A percentile compares a stretch with the other conserved stretches of the same genome.
Evolutionary conservation across 306 rosid species (phyloP).

Genomic region (Arachis hypogaea): DNA sequence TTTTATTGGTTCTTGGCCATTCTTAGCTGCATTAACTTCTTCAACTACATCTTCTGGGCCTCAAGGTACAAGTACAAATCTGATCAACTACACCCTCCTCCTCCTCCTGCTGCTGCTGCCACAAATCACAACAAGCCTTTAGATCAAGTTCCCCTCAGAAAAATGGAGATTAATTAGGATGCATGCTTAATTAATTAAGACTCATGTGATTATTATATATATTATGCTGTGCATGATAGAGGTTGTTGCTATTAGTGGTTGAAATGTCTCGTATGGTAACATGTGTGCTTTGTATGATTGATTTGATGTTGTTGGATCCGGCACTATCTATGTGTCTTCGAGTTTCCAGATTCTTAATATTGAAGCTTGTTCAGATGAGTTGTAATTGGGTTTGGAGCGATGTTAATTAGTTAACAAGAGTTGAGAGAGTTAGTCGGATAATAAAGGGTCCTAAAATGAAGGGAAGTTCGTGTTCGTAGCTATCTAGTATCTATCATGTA

Average conservation of each 20-base stretch:
- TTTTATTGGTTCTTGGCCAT: constrained; percentile 84
- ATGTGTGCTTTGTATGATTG: constrained; percentile 42
- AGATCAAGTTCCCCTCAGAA: constrained; percentile 12
- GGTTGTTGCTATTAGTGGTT: not conserved
- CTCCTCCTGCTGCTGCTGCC: not conserved
- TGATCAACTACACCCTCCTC: constrained; percentile 31
- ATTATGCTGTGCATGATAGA: no score
- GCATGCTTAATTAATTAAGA: constrained; percentile 1
- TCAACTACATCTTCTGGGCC: constrained; percentile 71
- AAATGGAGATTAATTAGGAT: constrained; percentile 1
- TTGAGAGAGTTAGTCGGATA: not conserved
- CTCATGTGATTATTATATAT: not conserved
- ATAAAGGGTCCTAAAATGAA: not conserved
- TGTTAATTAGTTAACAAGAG: constrained; percentile 2
- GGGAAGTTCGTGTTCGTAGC: not conserved
- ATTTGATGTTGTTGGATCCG: constrained; percentile 33
- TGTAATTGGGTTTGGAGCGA: constrained; percentile 29
- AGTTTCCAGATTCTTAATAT: constrained; percentile 7
- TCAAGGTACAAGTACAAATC: constrained; percentile 70
- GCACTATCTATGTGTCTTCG: not conserved
- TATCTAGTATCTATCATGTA: no score
- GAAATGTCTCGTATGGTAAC: constrained; percentile 22
- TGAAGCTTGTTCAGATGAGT: not conserved
- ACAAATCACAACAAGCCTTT: constrained; percentile 35
- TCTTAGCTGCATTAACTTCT: constrained; percentile 70